A percentile compares a stretch with the other conserved stretches of the same genome.
These are phyloP conservation scores for Dryas integrifolia DNA, from an alignment of 331 rosid species.

Conservation along the genomic window DNA sequence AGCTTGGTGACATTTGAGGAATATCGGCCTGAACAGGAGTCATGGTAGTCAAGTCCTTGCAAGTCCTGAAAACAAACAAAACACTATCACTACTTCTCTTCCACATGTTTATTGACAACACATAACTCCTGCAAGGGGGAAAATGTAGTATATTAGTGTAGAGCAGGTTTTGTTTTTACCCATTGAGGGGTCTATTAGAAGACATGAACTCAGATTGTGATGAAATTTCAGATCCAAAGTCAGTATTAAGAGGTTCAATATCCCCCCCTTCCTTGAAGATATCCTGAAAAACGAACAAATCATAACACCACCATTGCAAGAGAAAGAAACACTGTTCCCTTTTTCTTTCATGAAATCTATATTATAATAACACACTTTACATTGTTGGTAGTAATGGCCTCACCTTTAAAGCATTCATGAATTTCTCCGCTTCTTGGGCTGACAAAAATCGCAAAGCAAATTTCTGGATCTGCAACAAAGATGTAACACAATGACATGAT, in stretches of 20 bases:
- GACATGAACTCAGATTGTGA: slow-evolving; percentile 60
- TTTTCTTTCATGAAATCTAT: slow-evolving; percentile 2
- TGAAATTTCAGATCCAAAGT: slow-evolving; percentile 60
- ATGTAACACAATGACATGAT: not conserved
- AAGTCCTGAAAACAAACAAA: slow-evolving; percentile 47
- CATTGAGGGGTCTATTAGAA: slow-evolving; percentile 42
- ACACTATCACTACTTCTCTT: slow-evolving; percentile 21
- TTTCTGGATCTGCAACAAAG: slow-evolving; percentile 63
- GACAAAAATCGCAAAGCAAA: slow-evolving; percentile 74
- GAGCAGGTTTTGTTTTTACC: slow-evolving; percentile 35
- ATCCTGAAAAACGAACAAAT: slow-evolving; percentile 45
- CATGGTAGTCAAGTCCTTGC: slow-evolving; percentile 41
- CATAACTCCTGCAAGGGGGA: not conserved
- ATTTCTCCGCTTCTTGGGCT: slow-evolving; percentile 48
- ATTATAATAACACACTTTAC: slow-evolving; percentile 5
- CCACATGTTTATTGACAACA: slow-evolving; percentile 11
- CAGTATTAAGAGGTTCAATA: slow-evolving; percentile 45
- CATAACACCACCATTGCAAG: slow-evolving; percentile 10
- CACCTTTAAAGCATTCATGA: slow-evolving; percentile 63
- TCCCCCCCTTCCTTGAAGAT: slow-evolving; percentile 46
- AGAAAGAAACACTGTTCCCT: slow-evolving; percentile 7
- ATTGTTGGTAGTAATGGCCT: slow-evolving; percentile 7
- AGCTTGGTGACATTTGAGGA: slow-evolving; percentile 49
- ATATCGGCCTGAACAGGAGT: slow-evolving; percentile 43
- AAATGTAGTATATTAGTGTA: slow-evolving; percentile 6